phyloP scores from a whole-genome alignment of 2,329 filamentous ascomycete genomes.

The Aschersonia sp. region DNA sequence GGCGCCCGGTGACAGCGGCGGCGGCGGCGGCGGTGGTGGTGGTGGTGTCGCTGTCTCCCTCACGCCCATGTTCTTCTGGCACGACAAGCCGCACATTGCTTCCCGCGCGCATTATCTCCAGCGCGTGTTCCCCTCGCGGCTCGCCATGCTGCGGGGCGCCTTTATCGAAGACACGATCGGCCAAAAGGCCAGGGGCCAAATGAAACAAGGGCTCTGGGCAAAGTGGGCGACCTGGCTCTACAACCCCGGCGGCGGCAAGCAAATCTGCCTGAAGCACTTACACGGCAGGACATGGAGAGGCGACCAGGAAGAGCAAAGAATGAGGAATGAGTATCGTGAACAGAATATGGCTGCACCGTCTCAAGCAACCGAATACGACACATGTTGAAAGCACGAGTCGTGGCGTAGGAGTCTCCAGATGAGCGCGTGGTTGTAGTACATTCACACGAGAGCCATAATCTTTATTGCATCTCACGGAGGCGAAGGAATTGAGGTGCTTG shows the following conservation, averaged over 20 bases:
- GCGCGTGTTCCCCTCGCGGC: slow-evolving; percentile 31
- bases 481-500: too few relatives aligned
- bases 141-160: slow-evolving; percentile 34
- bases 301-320: slow-evolving; percentile 5
- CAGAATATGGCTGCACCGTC: background rate
- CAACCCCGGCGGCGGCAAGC: slow-evolving; percentile 30
- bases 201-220: slow-evolving; percentile 36
- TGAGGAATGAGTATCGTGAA: background rate
- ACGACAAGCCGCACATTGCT: slow-evolving; percentile 41
- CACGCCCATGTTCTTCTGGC: slow-evolving; percentile 44
- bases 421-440: too few relatives aligned
- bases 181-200: slow-evolving; percentile 37
- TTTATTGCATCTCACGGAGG: too few relatives aligned
- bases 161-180: slow-evolving; percentile 44
- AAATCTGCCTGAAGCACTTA: slow-evolving; percentile 32
- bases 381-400: background rate
- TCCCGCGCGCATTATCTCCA: slow-evolving; percentile 32
- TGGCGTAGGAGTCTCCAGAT: too few relatives aligned
- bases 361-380: background rate
- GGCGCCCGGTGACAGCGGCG: background rate
- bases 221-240: slow-evolving; percentile 43
- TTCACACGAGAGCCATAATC: too few relatives aligned
- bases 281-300: slow-evolving; percentile 37
- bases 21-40: too few relatives aligned
- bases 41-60: slow-evolving; percentile 21